A percentile compares a stretch with the other conserved stretches of the same genome.
Conservation (phyloP, 495 filamentous ascomycete species). For the Amniculicola lignicola region DNA sequence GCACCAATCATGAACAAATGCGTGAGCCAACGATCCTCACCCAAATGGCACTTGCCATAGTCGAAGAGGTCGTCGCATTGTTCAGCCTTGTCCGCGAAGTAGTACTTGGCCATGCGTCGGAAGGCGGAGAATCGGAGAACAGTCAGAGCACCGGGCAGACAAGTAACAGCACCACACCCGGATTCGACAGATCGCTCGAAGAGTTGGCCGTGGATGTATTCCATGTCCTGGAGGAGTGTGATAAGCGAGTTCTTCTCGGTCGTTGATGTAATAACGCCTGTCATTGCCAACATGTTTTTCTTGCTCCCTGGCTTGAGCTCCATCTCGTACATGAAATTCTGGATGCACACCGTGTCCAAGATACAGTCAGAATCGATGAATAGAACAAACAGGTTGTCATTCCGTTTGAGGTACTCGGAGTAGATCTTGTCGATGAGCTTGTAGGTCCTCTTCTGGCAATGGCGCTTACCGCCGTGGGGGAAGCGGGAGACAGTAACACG, state of each 20-base stretch:
- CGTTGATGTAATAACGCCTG: conserved; percentile 93
- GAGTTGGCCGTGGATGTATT: conserved; percentile 96
- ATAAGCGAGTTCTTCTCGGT: conserved; percentile 85
- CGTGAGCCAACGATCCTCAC: conserved; percentile 95
- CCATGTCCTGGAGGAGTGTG: conserved; percentile 94
- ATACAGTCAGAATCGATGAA: conserved; percentile 99
- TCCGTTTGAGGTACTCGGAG: conserved; percentile 76
- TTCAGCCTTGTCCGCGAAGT: conserved; percentile 96
- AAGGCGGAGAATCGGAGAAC: conserved; percentile 96
- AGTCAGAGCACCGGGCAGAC: conserved; percentile 89
- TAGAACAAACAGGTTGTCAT: conserved; percentile 91
- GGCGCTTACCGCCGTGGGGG: conserved; percentile 86
- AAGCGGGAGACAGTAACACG: conserved; percentile 92
- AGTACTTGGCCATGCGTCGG: conserved; percentile 95
- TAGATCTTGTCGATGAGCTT: conserved; percentile 94
- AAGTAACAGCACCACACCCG: conserved; percentile 90
- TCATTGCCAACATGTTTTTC: conserved; percentile 96
- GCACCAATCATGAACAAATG: conserved; percentile 99
- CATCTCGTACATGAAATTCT: conserved; percentile 99
- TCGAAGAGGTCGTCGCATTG: conserved; percentile 96
- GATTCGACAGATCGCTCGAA: conserved; percentile 97
- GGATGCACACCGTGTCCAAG: conserved; percentile 84
- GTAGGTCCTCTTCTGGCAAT: conserved; percentile 93
- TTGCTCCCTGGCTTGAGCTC: conserved; percentile 92
- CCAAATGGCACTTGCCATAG: conserved; percentile 91